Conservation (phyloP, 2,329 filamentous ascomycete species). For the Whalleya microplaca region DNA sequence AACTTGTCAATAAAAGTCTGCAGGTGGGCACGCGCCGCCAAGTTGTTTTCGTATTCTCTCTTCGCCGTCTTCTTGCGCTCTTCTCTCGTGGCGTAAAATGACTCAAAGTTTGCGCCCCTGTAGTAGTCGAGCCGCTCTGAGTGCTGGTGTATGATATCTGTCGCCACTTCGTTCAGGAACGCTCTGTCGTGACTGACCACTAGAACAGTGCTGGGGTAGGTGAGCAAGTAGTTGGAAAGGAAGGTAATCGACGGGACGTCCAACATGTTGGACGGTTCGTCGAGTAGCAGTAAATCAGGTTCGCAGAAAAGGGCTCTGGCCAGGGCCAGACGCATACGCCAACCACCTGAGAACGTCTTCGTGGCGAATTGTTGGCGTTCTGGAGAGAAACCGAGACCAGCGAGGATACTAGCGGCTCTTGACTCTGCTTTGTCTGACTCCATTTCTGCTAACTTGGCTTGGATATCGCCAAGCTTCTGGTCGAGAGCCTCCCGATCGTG, state of each 20-base stretch:
- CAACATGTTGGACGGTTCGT: slow-evolving; percentile 99
- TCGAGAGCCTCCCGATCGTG: slow-evolving; percentile 88
- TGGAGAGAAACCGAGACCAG: slow-evolving; percentile 93
- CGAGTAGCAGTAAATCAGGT: slow-evolving; percentile 90
- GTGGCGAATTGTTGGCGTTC: slow-evolving; percentile 92
- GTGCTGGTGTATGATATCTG: slow-evolving; percentile 98
- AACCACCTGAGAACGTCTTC: slow-evolving; percentile 98
- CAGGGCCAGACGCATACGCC: slow-evolving; percentile 96
- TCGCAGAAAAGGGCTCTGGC: slow-evolving; percentile 97
- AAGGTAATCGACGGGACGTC: slow-evolving; percentile 99
- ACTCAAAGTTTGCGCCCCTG: slow-evolving; percentile 94
- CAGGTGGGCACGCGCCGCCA: slow-evolving; percentile 88
- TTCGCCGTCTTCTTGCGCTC: slow-evolving; percentile 96
- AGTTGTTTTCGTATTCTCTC: slow-evolving; percentile 98
- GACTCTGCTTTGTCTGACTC: slow-evolving; percentile 98
- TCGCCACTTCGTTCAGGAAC: slow-evolving; percentile 98
- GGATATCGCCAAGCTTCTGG: slow-evolving; percentile 86
- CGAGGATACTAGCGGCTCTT: slow-evolving; percentile 91
- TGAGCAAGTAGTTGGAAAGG: slow-evolving; percentile 91
- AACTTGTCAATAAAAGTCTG: slow-evolving; percentile 99
- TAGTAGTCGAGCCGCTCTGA: slow-evolving; percentile 98
- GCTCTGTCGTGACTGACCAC: slow-evolving; percentile 99
- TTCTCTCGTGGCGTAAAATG: slow-evolving; percentile 96
- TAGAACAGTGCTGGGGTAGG: slow-evolving; percentile 90
- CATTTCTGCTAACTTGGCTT: slow-evolving; percentile 94